phyloP scores from a whole-genome alignment of 2,329 filamentous ascomycete species.

The Purpureocillium lavendulum region DNA sequence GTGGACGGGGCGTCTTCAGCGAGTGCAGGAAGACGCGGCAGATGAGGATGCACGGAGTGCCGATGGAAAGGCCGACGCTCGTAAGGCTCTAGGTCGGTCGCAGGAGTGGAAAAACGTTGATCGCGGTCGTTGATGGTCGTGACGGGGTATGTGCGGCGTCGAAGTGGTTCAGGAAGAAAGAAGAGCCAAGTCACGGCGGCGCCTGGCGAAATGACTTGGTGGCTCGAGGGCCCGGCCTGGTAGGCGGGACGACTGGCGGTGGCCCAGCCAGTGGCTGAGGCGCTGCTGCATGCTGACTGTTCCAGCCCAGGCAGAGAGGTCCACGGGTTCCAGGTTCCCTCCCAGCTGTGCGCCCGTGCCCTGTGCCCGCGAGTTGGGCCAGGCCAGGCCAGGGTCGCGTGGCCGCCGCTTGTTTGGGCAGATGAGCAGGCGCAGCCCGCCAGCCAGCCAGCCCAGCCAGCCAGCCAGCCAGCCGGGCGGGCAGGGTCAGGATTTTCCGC shows the following conservation, averaged over 20 bases:
- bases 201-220: background rate
- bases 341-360: no score
- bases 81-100: background rate
- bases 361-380: no score
- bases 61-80: background rate
- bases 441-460: background rate
- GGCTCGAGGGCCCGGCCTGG: background rate
- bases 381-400: no score
- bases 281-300: no score
- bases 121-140: background rate
- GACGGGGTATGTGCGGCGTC: background rate
- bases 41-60: conserved; percentile 4
- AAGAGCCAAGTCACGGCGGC: background rate
- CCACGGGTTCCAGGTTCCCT: no score
- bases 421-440: background rate
- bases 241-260: no score
- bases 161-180: background rate
- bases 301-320: background rate
- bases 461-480: background rate
- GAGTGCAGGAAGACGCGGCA: conserved; percentile 9
- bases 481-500: background rate
- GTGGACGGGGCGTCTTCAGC: conserved; percentile 8
- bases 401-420: no score
- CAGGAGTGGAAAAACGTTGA: background rate
- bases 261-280: background rate